Evolutionary conservation across 2,329 filamentous ascomycete genomes (phyloP).

Genomic region (Xylaria sp.): DNA sequence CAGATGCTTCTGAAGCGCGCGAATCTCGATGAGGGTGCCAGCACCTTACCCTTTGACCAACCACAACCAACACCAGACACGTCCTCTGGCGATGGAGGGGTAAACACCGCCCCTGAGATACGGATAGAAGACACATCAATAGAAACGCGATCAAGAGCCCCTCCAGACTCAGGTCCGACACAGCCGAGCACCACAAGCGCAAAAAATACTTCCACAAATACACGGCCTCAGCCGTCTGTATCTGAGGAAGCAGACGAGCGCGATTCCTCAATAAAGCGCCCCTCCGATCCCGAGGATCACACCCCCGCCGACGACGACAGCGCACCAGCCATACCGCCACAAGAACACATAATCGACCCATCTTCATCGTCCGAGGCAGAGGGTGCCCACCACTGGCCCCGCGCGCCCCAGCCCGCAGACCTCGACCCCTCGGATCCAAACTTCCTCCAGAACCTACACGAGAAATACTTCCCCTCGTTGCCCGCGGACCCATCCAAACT

Average conservation of each 20-base stretch:
- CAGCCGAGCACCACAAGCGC: background rate
- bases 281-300: conserved; percentile 41
- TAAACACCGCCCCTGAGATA: conserved; percentile 38
- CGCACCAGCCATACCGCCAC: conserved; percentile 31
- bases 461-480: conserved; percentile 92
- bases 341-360: conserved; percentile 35
- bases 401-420: conserved; percentile 66
- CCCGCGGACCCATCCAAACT: conserved; percentile 85
- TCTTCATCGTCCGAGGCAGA: conserved; percentile 33
- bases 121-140: conserved; percentile 41
- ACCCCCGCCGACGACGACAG: conserved; percentile 36
- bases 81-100: conserved; percentile 9
- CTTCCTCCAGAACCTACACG: conserved; percentile 85
- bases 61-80: conserved; percentile 33
- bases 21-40: conserved; percentile 73
- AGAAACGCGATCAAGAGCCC: conserved; percentile 14
- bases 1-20: conserved; percentile 80
- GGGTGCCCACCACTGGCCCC: conserved; percentile 73
- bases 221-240: conserved; percentile 36
- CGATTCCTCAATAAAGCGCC: background rate
- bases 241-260: conserved; percentile 27
- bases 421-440: conserved; percentile 85
- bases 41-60: conserved; percentile 56
- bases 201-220: background rate
- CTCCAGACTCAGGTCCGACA: background rate